phyloP scores from a whole-genome alignment of 2,329 filamentous ascomycete species.

The Diaporthe aspalathi region DNA sequence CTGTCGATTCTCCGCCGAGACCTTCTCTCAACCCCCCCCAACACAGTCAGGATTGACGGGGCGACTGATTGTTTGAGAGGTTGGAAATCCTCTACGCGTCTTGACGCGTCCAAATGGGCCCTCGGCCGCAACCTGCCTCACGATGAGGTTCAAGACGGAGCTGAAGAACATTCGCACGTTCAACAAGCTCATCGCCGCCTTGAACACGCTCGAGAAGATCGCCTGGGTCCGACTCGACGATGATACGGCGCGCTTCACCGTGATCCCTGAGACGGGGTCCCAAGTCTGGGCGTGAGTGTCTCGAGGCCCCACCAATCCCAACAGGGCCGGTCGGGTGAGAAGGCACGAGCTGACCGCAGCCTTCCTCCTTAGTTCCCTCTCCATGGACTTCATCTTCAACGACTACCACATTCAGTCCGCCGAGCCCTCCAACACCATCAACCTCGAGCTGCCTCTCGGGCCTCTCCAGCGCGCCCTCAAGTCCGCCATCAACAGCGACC shows the following conservation, averaged over 20 bases:
- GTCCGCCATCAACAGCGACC: constrained; percentile 83
- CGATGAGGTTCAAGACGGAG: constrained; percentile 75
- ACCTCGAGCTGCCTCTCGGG: constrained; percentile 92
- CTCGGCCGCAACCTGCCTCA: constrained; percentile 42
- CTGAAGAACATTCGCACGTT: constrained; percentile 75
- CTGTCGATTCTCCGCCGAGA: background rate
- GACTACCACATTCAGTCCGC: constrained; percentile 88
- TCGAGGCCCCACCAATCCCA: constrained; percentile 22
- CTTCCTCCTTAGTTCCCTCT: constrained; percentile 62
- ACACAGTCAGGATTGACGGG: background rate
- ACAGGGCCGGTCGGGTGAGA: too few relatives aligned
- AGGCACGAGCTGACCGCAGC: background rate
- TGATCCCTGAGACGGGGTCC: constrained; percentile 92
- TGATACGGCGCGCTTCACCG: constrained; percentile 89
- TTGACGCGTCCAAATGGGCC: constrained; percentile 24
- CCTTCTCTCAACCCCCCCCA: background rate
- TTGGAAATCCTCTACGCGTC: constrained; percentile 19
- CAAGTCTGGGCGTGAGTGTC: constrained; percentile 91
- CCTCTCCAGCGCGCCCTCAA: constrained; percentile 91
- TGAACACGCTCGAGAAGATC: constrained; percentile 79
- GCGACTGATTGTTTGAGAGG: background rate
- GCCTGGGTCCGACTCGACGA: constrained; percentile 92
- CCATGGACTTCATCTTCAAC: constrained; percentile 88
- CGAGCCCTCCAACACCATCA: constrained; percentile 86
- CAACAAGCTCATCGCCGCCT: constrained; percentile 72